Percentiles rank a stretch among this genome's conserved stretches.
These are phyloP conservation scores for Ceriops tagal DNA, from an alignment of 345 rosid species.

Conservation along the genomic window DNA sequence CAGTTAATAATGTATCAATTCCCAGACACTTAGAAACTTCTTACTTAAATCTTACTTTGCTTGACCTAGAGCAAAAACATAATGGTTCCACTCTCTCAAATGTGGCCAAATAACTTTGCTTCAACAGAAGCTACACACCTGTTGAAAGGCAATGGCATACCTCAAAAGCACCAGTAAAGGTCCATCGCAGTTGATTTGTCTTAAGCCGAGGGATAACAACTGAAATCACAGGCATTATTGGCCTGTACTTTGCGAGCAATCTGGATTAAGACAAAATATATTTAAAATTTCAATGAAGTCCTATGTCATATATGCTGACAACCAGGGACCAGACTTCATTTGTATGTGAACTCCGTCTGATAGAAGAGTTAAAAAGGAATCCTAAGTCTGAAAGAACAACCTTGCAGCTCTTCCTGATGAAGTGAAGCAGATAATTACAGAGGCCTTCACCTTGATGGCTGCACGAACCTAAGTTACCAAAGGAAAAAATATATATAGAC, in stretches of 20 bases:
- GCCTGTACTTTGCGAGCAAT: constrained; percentile 92
- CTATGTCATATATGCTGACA: background rate
- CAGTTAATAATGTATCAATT: too few species aligned
- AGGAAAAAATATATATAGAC: background rate
- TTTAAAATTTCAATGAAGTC: background rate
- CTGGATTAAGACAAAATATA: constrained; percentile 33
- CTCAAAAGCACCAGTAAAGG: constrained; percentile 95
- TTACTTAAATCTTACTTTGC: too few species aligned
- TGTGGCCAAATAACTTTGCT: background rate
- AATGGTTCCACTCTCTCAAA: too few species aligned
- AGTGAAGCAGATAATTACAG: constrained; percentile 42
- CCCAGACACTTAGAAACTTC: too few species aligned
- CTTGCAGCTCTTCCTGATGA: constrained; percentile 46
- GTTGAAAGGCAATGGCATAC: constrained; percentile 23
- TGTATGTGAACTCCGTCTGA: too few species aligned
- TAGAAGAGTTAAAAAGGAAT: too few species aligned
- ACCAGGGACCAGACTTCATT: background rate
- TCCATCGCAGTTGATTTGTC: constrained; percentile 92
- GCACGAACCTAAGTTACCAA: constrained; percentile 34
- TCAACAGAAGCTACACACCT: background rate
- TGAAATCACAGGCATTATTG: constrained; percentile 88
- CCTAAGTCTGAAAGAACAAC: constrained; percentile 13
- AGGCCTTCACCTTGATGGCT: constrained; percentile 45
- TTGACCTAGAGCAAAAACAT: too few species aligned
- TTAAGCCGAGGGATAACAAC: constrained; percentile 91